Conservation (phyloP, 306 rosid species). For the Acacia crassicarpa region DNA sequence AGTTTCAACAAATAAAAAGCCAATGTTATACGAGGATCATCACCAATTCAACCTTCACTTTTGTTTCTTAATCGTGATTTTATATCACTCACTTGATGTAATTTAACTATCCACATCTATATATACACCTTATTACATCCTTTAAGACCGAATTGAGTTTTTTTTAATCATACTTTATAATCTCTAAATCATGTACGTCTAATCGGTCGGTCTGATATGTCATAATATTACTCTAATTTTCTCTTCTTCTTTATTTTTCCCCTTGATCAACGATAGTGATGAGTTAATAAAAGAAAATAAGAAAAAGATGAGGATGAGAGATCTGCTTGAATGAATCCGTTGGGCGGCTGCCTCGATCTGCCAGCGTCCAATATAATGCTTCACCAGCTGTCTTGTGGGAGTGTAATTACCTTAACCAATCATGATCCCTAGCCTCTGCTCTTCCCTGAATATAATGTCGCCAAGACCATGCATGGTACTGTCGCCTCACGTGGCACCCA, state of each 20-base stretch:
- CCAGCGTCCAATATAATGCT: neutral
- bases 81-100: neutral
- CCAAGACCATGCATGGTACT: neutral
- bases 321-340: neutral
- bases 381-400: slow-evolving; percentile 11
- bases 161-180: too few species aligned
- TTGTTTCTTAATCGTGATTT: neutral
- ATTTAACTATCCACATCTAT: neutral
- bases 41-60: neutral
- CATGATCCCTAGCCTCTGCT: neutral
- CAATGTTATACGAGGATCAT: neutral
- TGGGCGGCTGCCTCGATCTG: neutral
- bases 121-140: too few species aligned
- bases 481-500: neutral
- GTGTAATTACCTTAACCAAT: neutral
- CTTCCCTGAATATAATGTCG: neutral
- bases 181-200: too few species aligned
- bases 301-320: too few species aligned
- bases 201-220: too few species aligned
- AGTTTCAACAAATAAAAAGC: neutral
- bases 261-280: too few species aligned
- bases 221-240: too few species aligned
- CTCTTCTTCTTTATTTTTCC: too few species aligned
- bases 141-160: too few species aligned
- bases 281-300: too few species aligned